A percentile compares a stretch with the other conserved stretches of the same genome.
These are phyloP conservation scores for Fraxinus velutina DNA, from an alignment of 305 asterid genomes.

Conservation along the genomic window DNA sequence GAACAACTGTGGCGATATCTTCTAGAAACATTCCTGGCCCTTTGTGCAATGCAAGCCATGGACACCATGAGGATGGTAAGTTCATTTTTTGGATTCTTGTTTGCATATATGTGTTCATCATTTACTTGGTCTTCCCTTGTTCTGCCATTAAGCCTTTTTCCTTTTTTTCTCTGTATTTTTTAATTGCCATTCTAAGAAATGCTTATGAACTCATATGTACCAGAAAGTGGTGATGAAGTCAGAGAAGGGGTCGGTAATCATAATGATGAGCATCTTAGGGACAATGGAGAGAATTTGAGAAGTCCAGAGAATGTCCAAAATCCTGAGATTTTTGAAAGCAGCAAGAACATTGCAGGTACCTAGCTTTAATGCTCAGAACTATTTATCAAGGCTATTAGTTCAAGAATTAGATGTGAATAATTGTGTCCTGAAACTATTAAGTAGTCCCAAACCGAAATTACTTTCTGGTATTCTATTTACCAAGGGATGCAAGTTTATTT, in stretches of 20 bases:
- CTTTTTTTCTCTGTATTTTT: neutral
- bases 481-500: neutral
- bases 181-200: neutral
- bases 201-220: conserved; percentile 28
- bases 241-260: conserved; percentile 27
- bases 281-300: conserved; percentile 26
- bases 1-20: conserved; percentile 12
- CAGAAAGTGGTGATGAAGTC: conserved; percentile 28
- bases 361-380: neutral
- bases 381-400: neutral
- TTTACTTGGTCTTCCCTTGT: neutral
- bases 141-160: neutral
- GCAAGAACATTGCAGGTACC: conserved; percentile 40
- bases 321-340: conserved; percentile 27
- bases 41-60: conserved; percentile 13
- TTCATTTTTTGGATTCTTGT: neutral
- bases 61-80: conserved; percentile 22
- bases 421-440: neutral
- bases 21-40: conserved; percentile 17
- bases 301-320: conserved; percentile 18
- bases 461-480: neutral
- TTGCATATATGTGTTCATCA: neutral
- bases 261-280: conserved; percentile 19
- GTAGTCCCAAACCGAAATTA: neutral
- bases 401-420: neutral